Percentiles rank a stretch among this genome's conserved stretches.
Conservation (phyloP, 305 asterid genomes). For the Fraxinus platypoda region DNA sequence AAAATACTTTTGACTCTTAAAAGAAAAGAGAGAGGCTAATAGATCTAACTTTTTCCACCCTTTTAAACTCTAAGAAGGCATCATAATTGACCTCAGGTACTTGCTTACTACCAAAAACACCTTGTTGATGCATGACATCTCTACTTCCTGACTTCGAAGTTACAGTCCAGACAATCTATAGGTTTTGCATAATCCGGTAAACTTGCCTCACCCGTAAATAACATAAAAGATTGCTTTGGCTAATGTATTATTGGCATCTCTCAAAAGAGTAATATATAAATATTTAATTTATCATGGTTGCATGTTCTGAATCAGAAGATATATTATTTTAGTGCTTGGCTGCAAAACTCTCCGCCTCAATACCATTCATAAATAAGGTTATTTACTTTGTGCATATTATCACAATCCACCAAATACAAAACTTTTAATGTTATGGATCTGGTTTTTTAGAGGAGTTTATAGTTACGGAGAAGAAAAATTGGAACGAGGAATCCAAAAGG, state of each 20-base stretch:
- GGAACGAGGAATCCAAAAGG: not conserved
- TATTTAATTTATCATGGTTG: not conserved
- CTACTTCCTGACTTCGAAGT: not conserved
- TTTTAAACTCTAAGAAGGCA: not conserved
- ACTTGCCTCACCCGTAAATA: not conserved
- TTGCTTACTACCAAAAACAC: not conserved
- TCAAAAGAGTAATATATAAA: not conserved
- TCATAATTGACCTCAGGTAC: not conserved
- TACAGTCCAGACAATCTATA: not conserved
- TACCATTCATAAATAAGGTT: not conserved
- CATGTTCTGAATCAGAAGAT: not conserved
- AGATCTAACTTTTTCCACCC: not conserved
- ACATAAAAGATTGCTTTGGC: not conserved
- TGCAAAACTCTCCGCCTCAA: not conserved
- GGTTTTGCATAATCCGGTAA: not conserved
- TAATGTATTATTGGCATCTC: not conserved
- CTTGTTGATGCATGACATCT: not conserved
- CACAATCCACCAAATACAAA: not conserved
- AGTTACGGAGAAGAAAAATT: not conserved
- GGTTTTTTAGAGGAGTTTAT: not conserved
- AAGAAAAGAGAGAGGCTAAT: not conserved
- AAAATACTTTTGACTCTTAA: not conserved
- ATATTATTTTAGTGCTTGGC: not conserved
- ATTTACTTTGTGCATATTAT: not conserved
- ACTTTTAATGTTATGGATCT: not conserved